Percentiles rank a stretch among this genome's conserved stretches.
Evolutionary conservation across 805 yeast species (phyloP).

Genomic region (Candida silvicultrix): DNA sequence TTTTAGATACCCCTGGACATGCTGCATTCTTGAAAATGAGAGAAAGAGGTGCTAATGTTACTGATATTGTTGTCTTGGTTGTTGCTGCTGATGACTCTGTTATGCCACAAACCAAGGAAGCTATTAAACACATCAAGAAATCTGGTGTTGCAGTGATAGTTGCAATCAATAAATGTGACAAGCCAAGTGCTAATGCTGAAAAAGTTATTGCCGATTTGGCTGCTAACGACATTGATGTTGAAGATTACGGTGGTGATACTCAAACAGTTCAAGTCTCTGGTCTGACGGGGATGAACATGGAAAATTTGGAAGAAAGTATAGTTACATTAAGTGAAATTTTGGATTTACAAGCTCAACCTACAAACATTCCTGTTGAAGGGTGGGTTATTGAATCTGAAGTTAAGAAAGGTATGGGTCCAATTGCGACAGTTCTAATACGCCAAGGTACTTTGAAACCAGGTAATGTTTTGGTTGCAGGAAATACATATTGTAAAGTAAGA

Average conservation of each 20-base stretch:
- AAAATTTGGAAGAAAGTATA: slow-evolving; percentile 82
- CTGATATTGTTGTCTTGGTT: slow-evolving; percentile 87
- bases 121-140: slow-evolving; percentile 84
- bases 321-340: slow-evolving; percentile 77
- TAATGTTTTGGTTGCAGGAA: slow-evolving; percentile 75
- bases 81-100: slow-evolving; percentile 98
- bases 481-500: slow-evolving; percentile 78
- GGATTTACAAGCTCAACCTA: slow-evolving; percentile 61
- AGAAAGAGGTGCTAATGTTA: slow-evolving; percentile 90
- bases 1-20: slow-evolving; percentile 96
- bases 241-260: slow-evolving; percentile 92
- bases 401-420: slow-evolving; percentile 75
- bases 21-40: slow-evolving; percentile 96
- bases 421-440: slow-evolving; percentile 78
- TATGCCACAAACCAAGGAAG: slow-evolving; percentile 96
- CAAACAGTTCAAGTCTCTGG: slow-evolving; percentile 88
- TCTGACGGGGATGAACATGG: slow-evolving; percentile 85
- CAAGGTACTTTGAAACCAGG: slow-evolving; percentile 75
- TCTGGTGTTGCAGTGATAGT: slow-evolving; percentile 82
- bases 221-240: slow-evolving; percentile 72
- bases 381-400: slow-evolving; percentile 85
- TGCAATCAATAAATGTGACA: slow-evolving; percentile 90
- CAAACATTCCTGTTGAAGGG: slow-evolving; percentile 59
- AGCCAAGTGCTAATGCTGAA: slow-evolving; percentile 66
- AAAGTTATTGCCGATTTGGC: slow-evolving; percentile 76